Base-by-base conservation (phyloP, 148 eudicot species). In the Polygonum aviculare region DNA sequence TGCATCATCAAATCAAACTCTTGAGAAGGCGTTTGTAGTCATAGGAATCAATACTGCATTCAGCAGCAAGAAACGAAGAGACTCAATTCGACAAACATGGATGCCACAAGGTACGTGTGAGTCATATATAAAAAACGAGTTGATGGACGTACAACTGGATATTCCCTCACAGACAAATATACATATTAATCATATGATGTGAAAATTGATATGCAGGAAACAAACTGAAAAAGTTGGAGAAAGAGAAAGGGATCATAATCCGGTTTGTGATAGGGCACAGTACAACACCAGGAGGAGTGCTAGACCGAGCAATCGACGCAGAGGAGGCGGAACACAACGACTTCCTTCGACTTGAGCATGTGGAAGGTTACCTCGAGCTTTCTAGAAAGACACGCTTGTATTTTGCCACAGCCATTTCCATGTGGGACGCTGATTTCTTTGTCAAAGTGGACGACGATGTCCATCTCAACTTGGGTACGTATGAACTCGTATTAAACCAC, bases 401-500 rank as follows among this genome's bases (percentile, higher is more conserved):
- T 76, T 91, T 94, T 80, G 86, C 98, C 12, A 86, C 91, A 0
- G 97, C 85, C 39, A 81, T 83, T 55, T 79, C 90, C 0, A 76
- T 81, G 14, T 94, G 98, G 98, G 90, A 94, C 81, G 97, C 98
- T 0, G 94, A 91, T 47, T 94, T 90, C 82, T 94, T 88, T 70
- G 88, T 91, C 48, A 94, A 94, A 83, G 91, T 94, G 4, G 98
- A 94, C 21, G 98, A 94, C 77, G 98, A 94, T 78, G 90, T 94
- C 39, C 98, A 94, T 78, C 78, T 94, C 4, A 94, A 94, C 81
- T 81, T 94, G 79, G 98, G 97, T 90, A 76, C 51, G 59, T 10
- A 0, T 35, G 1, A 75, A 33, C 12, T 6, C 1, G 31, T 26
- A 15, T 35, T 4, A 35, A 52, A n/a, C 31, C 3, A 48, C 11